Evolutionary conservation across 2,329 filamentous ascomycete genomes (phyloP).

Genomic region (Ophiocordyceps unilateralis): DNA sequence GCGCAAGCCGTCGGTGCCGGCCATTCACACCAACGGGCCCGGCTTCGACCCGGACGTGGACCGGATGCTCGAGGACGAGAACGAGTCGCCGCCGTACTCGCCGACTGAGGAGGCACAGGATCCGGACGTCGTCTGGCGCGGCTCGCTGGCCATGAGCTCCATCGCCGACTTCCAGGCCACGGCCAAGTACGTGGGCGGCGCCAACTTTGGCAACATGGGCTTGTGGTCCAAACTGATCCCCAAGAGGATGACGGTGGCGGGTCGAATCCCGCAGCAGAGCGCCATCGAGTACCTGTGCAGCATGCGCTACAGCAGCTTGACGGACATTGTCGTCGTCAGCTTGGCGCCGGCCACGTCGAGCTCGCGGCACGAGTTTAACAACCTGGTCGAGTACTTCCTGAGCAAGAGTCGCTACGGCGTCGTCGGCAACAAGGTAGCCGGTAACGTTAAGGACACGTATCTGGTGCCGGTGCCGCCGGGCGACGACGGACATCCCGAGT

Average conservation of each 20-base stretch:
- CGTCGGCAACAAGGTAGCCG: constrained; percentile 55
- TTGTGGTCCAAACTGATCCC: constrained; percentile 64
- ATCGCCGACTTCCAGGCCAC: constrained; percentile 59
- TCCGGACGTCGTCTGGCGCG: constrained; percentile 62
- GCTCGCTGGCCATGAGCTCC: constrained; percentile 57
- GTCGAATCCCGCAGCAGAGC: constrained; percentile 63
- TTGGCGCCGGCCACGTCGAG: constrained; percentile 47
- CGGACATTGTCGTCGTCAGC: constrained; percentile 69
- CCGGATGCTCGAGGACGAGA: constrained; percentile 66
- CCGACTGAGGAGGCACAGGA: constrained; percentile 54
- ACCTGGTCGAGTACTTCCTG: constrained; percentile 76
- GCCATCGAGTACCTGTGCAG: constrained; percentile 86
- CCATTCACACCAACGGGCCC: constrained; percentile 31
- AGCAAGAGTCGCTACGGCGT: constrained; percentile 75
- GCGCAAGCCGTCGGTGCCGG: constrained; percentile 30
- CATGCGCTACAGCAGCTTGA: constrained; percentile 63
- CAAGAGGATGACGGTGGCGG: constrained; percentile 50
- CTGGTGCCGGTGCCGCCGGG: constrained; percentile 71
- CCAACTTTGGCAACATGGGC: constrained; percentile 49
- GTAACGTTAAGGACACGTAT: constrained; percentile 78
- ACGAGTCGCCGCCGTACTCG: constrained; percentile 67
- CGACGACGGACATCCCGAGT: constrained; percentile 56
- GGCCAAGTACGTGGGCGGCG: constrained; percentile 74
- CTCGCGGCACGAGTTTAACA: constrained; percentile 47
- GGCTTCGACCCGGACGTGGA: constrained; percentile 81